phyloP scores from a whole-genome alignment of 768 basidiomycete species.

The Cystobasidiopsis lactophilus region DNA sequence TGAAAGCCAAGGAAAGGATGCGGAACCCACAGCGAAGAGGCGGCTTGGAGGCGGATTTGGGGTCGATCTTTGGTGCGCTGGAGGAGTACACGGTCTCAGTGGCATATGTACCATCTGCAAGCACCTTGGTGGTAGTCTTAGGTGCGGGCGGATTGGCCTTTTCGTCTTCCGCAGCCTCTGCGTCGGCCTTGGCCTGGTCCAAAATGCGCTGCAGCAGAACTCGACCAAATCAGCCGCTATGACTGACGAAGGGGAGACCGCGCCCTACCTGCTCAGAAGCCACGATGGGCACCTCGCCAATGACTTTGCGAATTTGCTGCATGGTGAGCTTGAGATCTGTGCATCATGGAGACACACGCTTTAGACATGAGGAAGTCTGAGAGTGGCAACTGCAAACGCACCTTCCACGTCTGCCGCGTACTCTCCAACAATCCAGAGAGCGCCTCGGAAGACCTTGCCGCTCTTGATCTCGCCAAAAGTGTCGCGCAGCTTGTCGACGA shows the following conservation, averaged over 20 bases:
- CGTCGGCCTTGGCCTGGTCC: conserved; percentile 48
- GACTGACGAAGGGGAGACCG: conserved; percentile 11
- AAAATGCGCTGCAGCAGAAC: conserved; percentile 31
- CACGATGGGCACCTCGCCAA: conserved; percentile 94
- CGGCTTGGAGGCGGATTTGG: conserved; percentile 70
- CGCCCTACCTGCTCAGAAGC: conserved; percentile 52
- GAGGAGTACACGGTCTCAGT: conserved; percentile 73
- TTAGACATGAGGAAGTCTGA: not conserved
- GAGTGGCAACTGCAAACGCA: conserved; percentile 17
- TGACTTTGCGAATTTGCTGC: conserved; percentile 53
- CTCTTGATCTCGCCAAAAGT: conserved; percentile 75
- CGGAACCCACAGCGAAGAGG: conserved; percentile 36
- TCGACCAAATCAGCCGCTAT: not conserved
- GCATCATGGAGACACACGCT: not conserved
- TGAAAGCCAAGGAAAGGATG: no score
- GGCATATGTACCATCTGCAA: conserved; percentile 93
- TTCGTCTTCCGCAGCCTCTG: conserved; percentile 28
- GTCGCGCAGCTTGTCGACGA: conserved; percentile 61
- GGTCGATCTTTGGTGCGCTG: conserved; percentile 36
- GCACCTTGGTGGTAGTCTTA: conserved; percentile 37
- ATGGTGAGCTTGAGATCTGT: conserved; percentile 49
- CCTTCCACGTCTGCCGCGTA: conserved; percentile 43
- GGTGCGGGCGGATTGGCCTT: conserved; percentile 31
- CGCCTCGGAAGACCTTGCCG: conserved; percentile 86
- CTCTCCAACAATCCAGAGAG: conserved; percentile 97